These are phyloP conservation scores for Solanum lignicaule DNA, from an alignment of 257 asterid genomes.

Conservation along the genomic window DNA sequence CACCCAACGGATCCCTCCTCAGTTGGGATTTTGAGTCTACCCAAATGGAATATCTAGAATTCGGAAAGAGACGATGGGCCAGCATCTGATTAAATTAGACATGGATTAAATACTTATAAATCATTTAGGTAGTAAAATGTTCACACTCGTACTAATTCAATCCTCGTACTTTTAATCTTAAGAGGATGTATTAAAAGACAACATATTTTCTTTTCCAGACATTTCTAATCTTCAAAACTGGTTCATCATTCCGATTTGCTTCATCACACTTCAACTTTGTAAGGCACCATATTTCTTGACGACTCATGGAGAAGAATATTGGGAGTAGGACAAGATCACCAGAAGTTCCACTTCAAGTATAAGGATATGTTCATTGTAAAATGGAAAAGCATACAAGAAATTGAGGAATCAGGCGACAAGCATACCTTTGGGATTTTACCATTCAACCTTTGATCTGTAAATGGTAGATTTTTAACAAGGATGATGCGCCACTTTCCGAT, in stretches of 20 bases:
- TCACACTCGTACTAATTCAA: not conserved
- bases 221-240: not conserved
- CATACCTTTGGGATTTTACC: slow-evolving; percentile 98
- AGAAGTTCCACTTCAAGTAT: not conserved
- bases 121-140: not conserved
- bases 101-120: not conserved
- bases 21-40: slow-evolving; percentile 96
- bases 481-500: slow-evolving; percentile 88
- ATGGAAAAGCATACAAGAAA: not conserved
- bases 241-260: not conserved
- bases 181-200: not conserved
- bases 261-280: not conserved
- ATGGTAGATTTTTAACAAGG: slow-evolving; percentile 65
- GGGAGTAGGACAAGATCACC: not conserved
- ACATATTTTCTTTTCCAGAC: not conserved
- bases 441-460: slow-evolving; percentile 72
- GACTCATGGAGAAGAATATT: not conserved
- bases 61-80: slow-evolving; percentile 93
- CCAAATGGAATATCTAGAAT: slow-evolving; percentile 90
- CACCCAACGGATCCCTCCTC: slow-evolving; percentile 92
- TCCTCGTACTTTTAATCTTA: not conserved
- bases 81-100: slow-evolving; percentile 63
- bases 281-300: not conserved
- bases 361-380: not conserved
- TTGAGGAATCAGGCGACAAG: not conserved